Evolutionary conservation across 169 alveolate species (phyloP), one percentile per base, ranked within the genome.

Genomic region (Plasmodium relictum): DNA sequence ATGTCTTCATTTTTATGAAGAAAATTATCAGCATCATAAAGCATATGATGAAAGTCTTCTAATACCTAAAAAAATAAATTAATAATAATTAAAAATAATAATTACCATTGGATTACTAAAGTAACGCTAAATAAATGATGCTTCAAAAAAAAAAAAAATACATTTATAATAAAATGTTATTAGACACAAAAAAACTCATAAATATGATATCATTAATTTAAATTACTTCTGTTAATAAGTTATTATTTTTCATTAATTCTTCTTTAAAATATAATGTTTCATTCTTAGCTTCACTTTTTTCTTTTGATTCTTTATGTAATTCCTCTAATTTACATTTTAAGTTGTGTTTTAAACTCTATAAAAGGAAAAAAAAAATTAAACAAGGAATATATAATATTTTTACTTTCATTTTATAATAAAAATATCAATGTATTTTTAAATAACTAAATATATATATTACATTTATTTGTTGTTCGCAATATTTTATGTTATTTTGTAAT

Each of bases 391-490:
- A 10, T n/a, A 24, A 16, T 54, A 9, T n/a, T 31, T n/a, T 31
- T 31, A 31, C 39, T 31, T 31, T 31, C 1, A 31, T 31, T 3
- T 31, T 31, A 31, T 16, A n/a, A 54, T 48, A 20, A 20, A 48
- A 41, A 70, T 58, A 70, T 44, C 41, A 44, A 56, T 70, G n/a
- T n/a, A 48, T 20, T 44, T 58, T 24, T 68, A 31, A 31, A 31
- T 31, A 68, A 7, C 18, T 24, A 59, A 16, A 9, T 59, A 59
- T 20, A 12, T 18, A 20, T 59, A 44, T 6, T 78, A 78, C 89
- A 41, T 78, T 78, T 52, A 78, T 78, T 16, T 78, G 89, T 22
- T 78, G 89, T n/a, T 78, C 89, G 16, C 89, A 78, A 42, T 78
- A 78, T 22, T 76, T 58, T 6, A 78, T 78, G 58, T 66, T 78